phyloP scores from a whole-genome alignment of 805 yeast species.

The Saccharomyces cerevisiae region DNA sequence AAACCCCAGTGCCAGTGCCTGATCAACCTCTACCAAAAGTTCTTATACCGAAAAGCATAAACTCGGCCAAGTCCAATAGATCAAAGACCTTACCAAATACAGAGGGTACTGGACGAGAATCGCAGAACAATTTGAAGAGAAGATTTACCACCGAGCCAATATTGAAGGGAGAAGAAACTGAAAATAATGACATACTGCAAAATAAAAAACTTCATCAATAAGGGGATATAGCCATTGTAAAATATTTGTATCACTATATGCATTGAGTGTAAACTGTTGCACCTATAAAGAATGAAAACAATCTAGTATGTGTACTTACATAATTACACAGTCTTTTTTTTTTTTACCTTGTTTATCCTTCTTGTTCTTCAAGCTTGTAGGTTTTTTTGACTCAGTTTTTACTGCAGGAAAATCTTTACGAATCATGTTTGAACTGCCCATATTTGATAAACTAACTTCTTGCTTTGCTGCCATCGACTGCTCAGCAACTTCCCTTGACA shows the following conservation, averaged over 20 bases:
- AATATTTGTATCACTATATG: not conserved
- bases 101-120: not conserved
- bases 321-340: slow-evolving; percentile 14
- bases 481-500: not conserved
- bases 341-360: slow-evolving; percentile 3
- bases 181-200: not conserved
- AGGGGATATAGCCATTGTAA: not conserved
- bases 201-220: not conserved
- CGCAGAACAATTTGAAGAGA: slow-evolving; percentile 16
- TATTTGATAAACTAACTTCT: not conserved
- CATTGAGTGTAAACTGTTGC: not conserved
- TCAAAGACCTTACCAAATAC: slow-evolving; percentile 8
- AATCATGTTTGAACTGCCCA: not conserved
- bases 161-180: not conserved
- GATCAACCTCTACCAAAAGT: slow-evolving; percentile 24
- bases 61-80: slow-evolving; percentile 13
- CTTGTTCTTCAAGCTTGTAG: slow-evolving; percentile 1
- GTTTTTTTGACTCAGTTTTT: not conserved
- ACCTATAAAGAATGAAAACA: not conserved
- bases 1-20: slow-evolving; percentile 25
- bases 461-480: not conserved
- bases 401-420: not conserved
- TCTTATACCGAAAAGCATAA: slow-evolving; percentile 20
- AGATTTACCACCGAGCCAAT: slow-evolving; percentile 14
- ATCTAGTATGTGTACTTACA: slow-evolving; percentile 7